Evolutionary conservation across 139 green algal species (phyloP), one percentile per base, ranked within the genome.

Genomic region (Microglena sp.): DNA sequence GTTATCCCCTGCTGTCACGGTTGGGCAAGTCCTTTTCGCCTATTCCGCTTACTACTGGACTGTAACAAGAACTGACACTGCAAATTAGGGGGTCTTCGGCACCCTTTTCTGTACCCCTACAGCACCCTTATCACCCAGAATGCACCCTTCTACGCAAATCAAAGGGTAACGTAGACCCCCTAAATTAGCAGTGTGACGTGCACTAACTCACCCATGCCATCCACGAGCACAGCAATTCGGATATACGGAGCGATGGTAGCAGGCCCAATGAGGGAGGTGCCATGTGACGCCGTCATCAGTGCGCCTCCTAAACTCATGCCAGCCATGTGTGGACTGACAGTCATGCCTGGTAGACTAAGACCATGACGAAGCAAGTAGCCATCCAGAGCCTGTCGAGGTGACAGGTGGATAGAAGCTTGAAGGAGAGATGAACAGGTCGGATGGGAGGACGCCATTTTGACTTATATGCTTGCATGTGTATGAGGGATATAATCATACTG

Each of bases 281-380:
- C 72, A 29, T 78, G 72, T 31, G 72, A 55, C 1, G 55, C 50
- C 0, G 66, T 78, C 0, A 55, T 35, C 22, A 78, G 34, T 2
- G 62, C 67, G 0, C 55, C 55, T 4, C 65, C 66, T 34, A 78
- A 1, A 0, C 44, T 71, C 67, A 74, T 78, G 33, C 28, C 35
- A 5, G 60, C 45, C 6, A 68, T 40, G 2, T 34, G 31, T 0
- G 72, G 72, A 1, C 55, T 33, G 0, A 71, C 24, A 5, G 64
- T 26, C 8, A 72, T 32, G 29, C 72, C 62, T 1, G 72, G 65
- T n/a, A 78, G 66, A 45, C 66, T 71, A 34, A 71, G 66, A 27
- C 68, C 56, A n/a, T 74, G 55, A 27, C 55, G 44, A 1, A 74
- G 45, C 8, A 78, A 56, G 1, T 44, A 36, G 4, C 50, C 55